phyloP scores from a whole-genome alignment of 805 yeast genomes.

The Helenozyma rhizophorensis region DNA sequence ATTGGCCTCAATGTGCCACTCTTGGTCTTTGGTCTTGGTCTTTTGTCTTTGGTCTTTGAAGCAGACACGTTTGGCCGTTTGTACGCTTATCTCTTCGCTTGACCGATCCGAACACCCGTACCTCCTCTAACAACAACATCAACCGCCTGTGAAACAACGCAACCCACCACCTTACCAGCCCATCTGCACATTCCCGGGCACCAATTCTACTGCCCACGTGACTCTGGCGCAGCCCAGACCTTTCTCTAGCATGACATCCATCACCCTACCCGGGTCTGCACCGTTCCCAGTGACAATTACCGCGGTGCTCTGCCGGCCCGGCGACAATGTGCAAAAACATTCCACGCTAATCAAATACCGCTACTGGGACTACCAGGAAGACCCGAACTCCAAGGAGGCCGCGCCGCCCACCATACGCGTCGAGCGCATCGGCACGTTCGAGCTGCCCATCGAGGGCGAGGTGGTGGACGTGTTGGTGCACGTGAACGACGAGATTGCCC shows the following conservation, averaged over 20 bases:
- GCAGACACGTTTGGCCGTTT: too few relatives aligned
- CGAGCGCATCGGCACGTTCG: constrained; percentile 72
- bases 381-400: constrained; percentile 43
- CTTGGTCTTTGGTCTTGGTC: too few relatives aligned
- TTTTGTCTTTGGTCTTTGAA: too few relatives aligned
- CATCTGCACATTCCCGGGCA: too few relatives aligned
- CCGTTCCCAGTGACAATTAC: constrained; percentile 67
- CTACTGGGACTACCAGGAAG: constrained; percentile 63
- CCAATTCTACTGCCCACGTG: too few relatives aligned
- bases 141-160: background rate
- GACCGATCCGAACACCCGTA: too few relatives aligned
- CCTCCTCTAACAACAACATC: too few relatives aligned
- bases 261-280: constrained; percentile 56
- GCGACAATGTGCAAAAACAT: constrained; percentile 48
- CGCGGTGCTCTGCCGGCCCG: constrained; percentile 41
- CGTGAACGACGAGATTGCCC: constrained; percentile 58
- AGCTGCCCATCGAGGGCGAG: constrained; percentile 76
- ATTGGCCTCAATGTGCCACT: too few relatives aligned
- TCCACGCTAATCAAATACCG: constrained; percentile 55
- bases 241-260: constrained; percentile 33
- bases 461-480: constrained; percentile 47
- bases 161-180: background rate
- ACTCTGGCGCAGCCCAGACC: background rate
- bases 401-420: constrained; percentile 47
- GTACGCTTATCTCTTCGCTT: too few relatives aligned